Percentiles rank a stretch among this genome's conserved stretches.
phyloP scores from a whole-genome alignment of 2,329 filamentous ascomycete genomes.

The Fusarium palustre region DNA sequence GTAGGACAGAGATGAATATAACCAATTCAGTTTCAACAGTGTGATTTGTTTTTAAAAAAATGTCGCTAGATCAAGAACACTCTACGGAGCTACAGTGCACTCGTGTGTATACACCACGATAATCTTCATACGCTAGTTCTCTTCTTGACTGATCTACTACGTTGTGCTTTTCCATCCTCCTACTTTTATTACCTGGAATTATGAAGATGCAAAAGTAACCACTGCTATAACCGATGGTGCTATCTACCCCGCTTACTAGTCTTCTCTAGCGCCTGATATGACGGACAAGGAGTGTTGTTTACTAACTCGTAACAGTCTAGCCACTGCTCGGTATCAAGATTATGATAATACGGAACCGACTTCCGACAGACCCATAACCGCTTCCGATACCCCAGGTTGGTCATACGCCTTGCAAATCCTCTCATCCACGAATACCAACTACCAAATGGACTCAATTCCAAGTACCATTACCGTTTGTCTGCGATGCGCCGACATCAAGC shows the following conservation, averaged over 20 bases:
- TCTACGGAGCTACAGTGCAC: too few species aligned
- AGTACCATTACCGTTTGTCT: background rate
- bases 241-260: conserved; percentile 4
- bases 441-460: too few species aligned
- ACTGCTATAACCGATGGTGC: background rate
- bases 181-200: too few species aligned
- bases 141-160: too few species aligned
- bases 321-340: conserved; percentile 3
- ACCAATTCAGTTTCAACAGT: too few species aligned
- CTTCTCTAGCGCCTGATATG: conserved; percentile 2
- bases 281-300: background rate
- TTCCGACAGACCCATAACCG: conserved; percentile 8
- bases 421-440: background rate
- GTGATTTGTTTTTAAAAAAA: too few species aligned
- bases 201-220: too few species aligned
- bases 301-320: conserved; percentile 13
- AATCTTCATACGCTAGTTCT: too few species aligned
- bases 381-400: conserved; percentile 18
- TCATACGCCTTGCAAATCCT: background rate
- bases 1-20: background rate
- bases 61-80: too few species aligned
- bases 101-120: too few species aligned
- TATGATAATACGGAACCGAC: conserved; percentile 4
- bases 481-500: conserved; percentile 13
- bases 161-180: too few species aligned